Evolutionary conservation across 1,139 yeast genomes (phyloP).

Genomic region (Suhomyces choctaworum): DNA sequence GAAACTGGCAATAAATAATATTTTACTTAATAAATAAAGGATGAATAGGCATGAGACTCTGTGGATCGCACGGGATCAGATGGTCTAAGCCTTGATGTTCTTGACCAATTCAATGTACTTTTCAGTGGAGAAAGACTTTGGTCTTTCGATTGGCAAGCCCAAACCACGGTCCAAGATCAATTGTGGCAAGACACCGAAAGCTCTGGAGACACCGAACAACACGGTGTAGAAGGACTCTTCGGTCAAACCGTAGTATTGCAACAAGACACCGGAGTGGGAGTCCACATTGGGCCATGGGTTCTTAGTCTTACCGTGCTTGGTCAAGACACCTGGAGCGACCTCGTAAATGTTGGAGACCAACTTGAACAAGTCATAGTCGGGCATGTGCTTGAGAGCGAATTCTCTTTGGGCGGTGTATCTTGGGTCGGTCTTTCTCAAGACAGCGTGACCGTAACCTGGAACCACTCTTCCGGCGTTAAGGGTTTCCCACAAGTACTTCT

Average conservation of each 20-base stretch:
- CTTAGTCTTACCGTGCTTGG: slow-evolving; percentile 97
- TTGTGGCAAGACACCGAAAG: slow-evolving; percentile 96
- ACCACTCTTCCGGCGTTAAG: slow-evolving; percentile 91
- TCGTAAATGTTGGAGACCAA: slow-evolving; percentile 88
- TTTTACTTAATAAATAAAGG: slow-evolving; percentile 16
- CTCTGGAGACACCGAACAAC: slow-evolving; percentile 96
- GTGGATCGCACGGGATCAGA: slow-evolving; percentile 2
- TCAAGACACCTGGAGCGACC: slow-evolving; percentile 93
- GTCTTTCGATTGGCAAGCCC: slow-evolving; percentile 96
- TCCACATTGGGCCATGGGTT: slow-evolving; percentile 99
- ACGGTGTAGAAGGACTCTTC: slow-evolving; percentile 98
- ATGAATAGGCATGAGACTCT: slow-evolving; percentile 11
- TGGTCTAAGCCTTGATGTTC: slow-evolving; percentile 36
- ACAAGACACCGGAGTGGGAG: slow-evolving; percentile 94
- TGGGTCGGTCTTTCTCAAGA: slow-evolving; percentile 95
- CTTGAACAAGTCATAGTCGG: slow-evolving; percentile 90
- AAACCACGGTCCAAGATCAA: slow-evolving; percentile 94
- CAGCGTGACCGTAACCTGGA: slow-evolving; percentile 98
- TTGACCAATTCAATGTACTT: slow-evolving; percentile 64
- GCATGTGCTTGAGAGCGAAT: slow-evolving; percentile 96
- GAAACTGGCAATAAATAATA: slow-evolving; percentile 13
- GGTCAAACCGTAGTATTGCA: slow-evolving; percentile 95
- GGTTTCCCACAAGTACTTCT: slow-evolving; percentile 87
- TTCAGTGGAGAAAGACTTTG: slow-evolving; percentile 87
- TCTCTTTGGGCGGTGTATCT: slow-evolving; percentile 97